Conservation (phyloP, 2,329 filamentous ascomycete species). For the Hawksworthiomyces lignivorus region DNA sequence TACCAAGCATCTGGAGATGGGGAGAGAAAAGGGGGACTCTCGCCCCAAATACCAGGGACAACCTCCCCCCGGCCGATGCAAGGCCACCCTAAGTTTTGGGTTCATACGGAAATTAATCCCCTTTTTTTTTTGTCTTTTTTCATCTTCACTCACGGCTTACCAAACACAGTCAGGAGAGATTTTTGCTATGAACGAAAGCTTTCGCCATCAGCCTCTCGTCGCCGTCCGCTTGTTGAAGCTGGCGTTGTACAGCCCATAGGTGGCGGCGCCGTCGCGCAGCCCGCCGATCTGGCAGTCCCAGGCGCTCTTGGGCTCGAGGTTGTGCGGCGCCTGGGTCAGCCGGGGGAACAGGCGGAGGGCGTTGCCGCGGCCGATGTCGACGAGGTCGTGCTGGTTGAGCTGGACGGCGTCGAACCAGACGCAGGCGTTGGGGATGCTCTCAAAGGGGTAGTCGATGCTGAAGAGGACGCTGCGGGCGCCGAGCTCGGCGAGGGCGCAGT, state of each 20-base stretch:
- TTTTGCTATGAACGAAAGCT: too few relatives aligned
- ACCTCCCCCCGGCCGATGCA: too few relatives aligned
- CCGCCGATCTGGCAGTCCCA: conserved; percentile 16
- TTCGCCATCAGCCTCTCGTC: too few relatives aligned
- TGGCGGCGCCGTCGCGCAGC: conserved; percentile 12
- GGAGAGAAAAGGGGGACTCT: too few relatives aligned
- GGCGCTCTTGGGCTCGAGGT: conserved; percentile 11
- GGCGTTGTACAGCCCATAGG: conserved; percentile 17
- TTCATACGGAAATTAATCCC: too few relatives aligned
- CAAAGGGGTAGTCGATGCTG: conserved; percentile 20
- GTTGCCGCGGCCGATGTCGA: conserved; percentile 19
- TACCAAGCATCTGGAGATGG: too few relatives aligned
- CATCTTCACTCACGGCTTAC: too few relatives aligned
- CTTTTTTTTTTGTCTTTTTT: too few relatives aligned
- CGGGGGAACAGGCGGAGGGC: conserved; percentile 16
- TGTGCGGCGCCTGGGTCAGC: conserved; percentile 12
- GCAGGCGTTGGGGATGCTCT: conserved; percentile 18
- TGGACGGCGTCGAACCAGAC: conserved; percentile 19
- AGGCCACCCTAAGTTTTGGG: too few relatives aligned
- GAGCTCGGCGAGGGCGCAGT: conserved; percentile 18
- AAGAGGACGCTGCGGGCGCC: conserved; percentile 18
- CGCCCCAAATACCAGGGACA: too few relatives aligned
- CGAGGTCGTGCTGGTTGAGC: conserved; percentile 14
- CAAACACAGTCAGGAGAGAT: too few relatives aligned
- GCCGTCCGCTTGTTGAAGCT: conserved; percentile 5